These are phyloP conservation scores for Debaryomyces coudertii DNA, from an alignment of 1,139 yeast genomes.

Conservation along the genomic window DNA sequence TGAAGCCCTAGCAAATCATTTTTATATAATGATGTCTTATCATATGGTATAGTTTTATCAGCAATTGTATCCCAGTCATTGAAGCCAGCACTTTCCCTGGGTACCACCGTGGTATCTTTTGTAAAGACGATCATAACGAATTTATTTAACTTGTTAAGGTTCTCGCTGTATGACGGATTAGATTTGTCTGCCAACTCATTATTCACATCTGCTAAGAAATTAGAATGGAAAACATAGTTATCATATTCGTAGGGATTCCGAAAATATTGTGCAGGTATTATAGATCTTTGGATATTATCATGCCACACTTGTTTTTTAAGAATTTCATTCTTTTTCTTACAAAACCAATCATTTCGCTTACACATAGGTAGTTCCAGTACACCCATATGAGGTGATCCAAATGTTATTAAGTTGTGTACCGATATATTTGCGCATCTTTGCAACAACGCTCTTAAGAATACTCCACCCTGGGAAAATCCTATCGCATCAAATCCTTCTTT, in stretches of 20 bases:
- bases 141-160: conserved; percentile 47
- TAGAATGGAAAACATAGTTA: conserved; percentile 51
- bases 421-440: conserved; percentile 57
- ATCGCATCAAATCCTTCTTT: conserved; percentile 67
- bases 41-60: conserved; percentile 49
- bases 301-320: conserved; percentile 67
- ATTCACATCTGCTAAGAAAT: conserved; percentile 65
- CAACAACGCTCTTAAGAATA: conserved; percentile 65
- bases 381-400: conserved; percentile 86
- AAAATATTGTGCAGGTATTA: conserved; percentile 78
- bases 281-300: conserved; percentile 54
- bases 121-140: conserved; percentile 64
- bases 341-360: conserved; percentile 57
- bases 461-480: conserved; percentile 85
- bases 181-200: conserved; percentile 51
- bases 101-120: conserved; percentile 68
- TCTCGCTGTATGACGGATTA: conserved; percentile 40
- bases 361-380: conserved; percentile 72
- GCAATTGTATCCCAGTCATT: conserved; percentile 52
- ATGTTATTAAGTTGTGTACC: conserved; percentile 62
- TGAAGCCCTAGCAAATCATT: conserved; percentile 65
- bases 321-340: conserved; percentile 56
- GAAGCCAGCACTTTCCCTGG: conserved; percentile 73
- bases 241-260: conserved; percentile 55
- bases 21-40: conserved; percentile 51